Conservation (phyloP, 805 yeast species). For the Hagleromyces aurorensis region DNA sequence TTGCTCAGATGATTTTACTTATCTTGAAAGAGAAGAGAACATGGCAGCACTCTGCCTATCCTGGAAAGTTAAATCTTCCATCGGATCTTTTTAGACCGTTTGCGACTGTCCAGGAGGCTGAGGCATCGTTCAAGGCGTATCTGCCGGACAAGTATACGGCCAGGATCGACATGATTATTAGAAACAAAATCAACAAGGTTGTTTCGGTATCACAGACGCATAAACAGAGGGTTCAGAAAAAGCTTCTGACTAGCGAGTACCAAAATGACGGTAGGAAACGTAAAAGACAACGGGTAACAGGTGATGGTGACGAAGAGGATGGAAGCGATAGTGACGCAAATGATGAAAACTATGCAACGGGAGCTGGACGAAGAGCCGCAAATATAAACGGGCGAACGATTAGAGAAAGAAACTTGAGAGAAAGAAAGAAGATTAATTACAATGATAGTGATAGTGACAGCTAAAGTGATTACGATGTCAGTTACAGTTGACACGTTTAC, state of each 20-base stretch:
- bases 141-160: conserved; percentile 41
- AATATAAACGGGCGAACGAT: conserved; percentile 12
- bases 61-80: conserved; percentile 65
- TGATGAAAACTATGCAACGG: conserved; percentile 19
- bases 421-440: conserved; percentile 30
- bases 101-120: conserved; percentile 49
- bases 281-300: conserved; percentile 2
- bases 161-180: conserved; percentile 31
- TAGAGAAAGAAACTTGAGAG: conserved; percentile 37
- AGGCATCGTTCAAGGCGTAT: conserved; percentile 45
- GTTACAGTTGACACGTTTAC: conserved; percentile 5
- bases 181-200: conserved; percentile 28
- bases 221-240: conserved; percentile 26
- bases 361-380: conserved; percentile 6
- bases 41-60: conserved; percentile 76
- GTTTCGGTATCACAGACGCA: conserved; percentile 25
- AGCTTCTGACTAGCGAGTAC: conserved; percentile 21
- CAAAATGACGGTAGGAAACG: conserved; percentile 12
- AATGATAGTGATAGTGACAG: conserved; percentile 31
- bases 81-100: conserved; percentile 63
- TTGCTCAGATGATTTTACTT: conserved; percentile 59
- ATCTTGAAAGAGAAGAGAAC: conserved; percentile 47
- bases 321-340: conserved; percentile 12
- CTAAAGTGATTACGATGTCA: conserved; percentile 20
- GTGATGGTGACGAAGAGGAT: conserved; percentile 13